Conservation (phyloP, 208 protist genomes). For the Lotmaria passim region DNA sequence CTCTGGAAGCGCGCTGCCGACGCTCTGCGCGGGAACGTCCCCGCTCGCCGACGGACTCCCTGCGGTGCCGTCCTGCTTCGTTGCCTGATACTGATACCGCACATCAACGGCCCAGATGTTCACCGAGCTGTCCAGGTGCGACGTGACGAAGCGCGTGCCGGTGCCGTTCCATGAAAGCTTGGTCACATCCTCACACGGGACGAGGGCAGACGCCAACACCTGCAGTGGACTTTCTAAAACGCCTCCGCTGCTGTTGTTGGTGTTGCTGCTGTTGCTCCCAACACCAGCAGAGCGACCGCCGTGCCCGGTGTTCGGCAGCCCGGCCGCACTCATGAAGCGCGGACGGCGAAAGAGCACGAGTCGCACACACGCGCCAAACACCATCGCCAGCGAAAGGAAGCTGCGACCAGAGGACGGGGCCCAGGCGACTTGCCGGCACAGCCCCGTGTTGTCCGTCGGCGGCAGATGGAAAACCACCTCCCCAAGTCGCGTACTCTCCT, state of each 20-base stretch:
- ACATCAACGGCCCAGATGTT: slow-evolving; percentile 72
- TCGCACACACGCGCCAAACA: slow-evolving; percentile 46
- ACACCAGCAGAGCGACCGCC: neutral
- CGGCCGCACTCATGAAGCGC: slow-evolving; percentile 34
- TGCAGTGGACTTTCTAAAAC: slow-evolving; percentile 41
- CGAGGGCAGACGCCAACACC: slow-evolving; percentile 44
- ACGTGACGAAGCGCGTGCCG: slow-evolving; percentile 80
- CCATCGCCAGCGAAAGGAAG: slow-evolving; percentile 76
- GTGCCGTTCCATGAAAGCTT: slow-evolving; percentile 84
- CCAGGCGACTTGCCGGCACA: slow-evolving; percentile 72
- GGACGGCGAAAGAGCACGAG: slow-evolving; percentile 76
- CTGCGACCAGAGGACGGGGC: slow-evolving; percentile 76
- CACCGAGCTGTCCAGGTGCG: slow-evolving; percentile 76
- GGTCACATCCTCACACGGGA: slow-evolving; percentile 58
- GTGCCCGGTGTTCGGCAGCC: slow-evolving; percentile 24
- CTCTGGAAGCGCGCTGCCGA: slow-evolving; percentile 9
- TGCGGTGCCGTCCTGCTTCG: neutral
- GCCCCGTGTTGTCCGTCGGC: slow-evolving; percentile 2
- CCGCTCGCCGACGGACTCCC: slow-evolving; percentile 1
- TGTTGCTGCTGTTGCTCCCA: neutral
- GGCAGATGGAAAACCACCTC: slow-evolving; percentile 37
- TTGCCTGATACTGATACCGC: slow-evolving; percentile 36
- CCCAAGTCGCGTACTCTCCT: slow-evolving; percentile 41
- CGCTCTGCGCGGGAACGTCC: neutral
- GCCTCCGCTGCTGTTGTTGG: neutral